Evolutionary conservation across 2,329 filamentous ascomycete species (phyloP).

Genomic region (Pseudogymnoascus sp.): DNA sequence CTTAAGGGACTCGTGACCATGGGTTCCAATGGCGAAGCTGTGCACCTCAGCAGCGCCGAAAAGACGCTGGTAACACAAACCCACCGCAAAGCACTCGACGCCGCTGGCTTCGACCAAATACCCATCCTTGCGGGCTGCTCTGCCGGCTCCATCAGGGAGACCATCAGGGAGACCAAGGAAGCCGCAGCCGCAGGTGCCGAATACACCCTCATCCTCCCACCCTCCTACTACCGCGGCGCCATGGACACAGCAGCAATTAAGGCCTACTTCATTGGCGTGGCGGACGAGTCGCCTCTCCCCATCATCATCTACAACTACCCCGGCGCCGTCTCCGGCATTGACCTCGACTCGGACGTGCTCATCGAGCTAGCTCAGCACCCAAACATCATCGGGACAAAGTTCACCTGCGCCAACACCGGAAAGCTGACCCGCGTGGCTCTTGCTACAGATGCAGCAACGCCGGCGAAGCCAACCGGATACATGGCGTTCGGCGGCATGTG

Average conservation of each 20-base stretch:
- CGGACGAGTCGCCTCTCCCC: slow-evolving; percentile 67
- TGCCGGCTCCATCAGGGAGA: slow-evolving; percentile 72
- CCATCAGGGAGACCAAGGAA: slow-evolving; percentile 64
- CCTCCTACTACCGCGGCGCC: slow-evolving; percentile 75
- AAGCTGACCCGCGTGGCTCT: slow-evolving; percentile 77
- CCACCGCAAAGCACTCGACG: slow-evolving; percentile 73
- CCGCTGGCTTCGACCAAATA: slow-evolving; percentile 65
- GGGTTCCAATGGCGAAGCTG: slow-evolving; percentile 86
- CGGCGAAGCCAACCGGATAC: slow-evolving; percentile 53
- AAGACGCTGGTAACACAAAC: slow-evolving; percentile 66
- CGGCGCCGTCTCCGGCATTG: slow-evolving; percentile 75
- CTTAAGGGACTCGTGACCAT: slow-evolving; percentile 76
- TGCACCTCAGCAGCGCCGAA: slow-evolving; percentile 72
- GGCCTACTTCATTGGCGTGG: slow-evolving; percentile 58
- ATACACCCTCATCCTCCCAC: slow-evolving; percentile 70
- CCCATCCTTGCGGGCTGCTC: slow-evolving; percentile 77
- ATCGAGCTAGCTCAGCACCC: slow-evolving; percentile 70
- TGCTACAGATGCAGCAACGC: slow-evolving; percentile 63
- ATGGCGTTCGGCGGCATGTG: slow-evolving; percentile 84
- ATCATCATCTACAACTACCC: slow-evolving; percentile 87
- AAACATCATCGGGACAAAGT: slow-evolving; percentile 83
- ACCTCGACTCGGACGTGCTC: slow-evolving; percentile 82
- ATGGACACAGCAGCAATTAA: slow-evolving; percentile 62
- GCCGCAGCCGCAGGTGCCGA: slow-evolving; percentile 64
- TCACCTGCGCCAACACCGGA: slow-evolving; percentile 84